These are phyloP conservation scores for Actinomortierella wolfii DNA, from an alignment of 371 early-diverging fungal genomes.

Conservation along the genomic window DNA sequence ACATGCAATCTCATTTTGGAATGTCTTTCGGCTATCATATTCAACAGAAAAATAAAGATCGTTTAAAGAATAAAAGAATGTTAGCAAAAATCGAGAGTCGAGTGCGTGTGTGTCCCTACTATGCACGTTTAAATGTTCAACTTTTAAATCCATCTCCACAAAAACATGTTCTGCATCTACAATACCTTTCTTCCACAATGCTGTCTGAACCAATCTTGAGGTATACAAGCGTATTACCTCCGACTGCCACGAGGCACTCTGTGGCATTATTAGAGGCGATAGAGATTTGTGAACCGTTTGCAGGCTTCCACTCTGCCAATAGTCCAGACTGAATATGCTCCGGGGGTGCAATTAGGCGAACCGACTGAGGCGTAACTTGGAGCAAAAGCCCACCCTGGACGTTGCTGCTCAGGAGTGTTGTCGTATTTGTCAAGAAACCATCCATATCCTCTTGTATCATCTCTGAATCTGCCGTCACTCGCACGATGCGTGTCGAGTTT, in stretches of 20 bases:
- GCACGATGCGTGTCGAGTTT: constrained; percentile 37
- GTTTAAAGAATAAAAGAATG: not conserved
- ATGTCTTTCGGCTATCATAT: constrained; percentile 46
- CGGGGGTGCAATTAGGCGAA: constrained; percentile 53
- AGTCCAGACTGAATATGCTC: constrained; percentile 39
- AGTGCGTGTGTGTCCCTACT: too few relatives aligned
- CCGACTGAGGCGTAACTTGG: constrained; percentile 62
- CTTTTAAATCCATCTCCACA: too few relatives aligned
- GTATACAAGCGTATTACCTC: constrained; percentile 57
- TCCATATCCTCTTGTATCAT: constrained; percentile 49
- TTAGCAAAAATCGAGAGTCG: not conserved
- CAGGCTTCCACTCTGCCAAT: constrained; percentile 59
- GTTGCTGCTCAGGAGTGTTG: constrained; percentile 52
- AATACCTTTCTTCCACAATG: constrained; percentile 55
- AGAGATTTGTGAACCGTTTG: constrained; percentile 49
- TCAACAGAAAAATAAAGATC: not conserved
- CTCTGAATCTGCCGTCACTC: constrained; percentile 34
- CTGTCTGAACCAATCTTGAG: constrained; percentile 54
- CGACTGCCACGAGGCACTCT: constrained; percentile 64
- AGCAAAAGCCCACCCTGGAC: constrained; percentile 27
- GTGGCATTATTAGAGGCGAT: constrained; percentile 57
- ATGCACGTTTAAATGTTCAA: too few relatives aligned
- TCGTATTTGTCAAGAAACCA: constrained; percentile 53
- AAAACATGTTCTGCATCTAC: constrained; percentile 6
- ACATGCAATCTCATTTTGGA: constrained; percentile 76